Conservation (phyloP, 2,329 filamentous ascomycete genomes). For the Alternaria rosae region DNA sequence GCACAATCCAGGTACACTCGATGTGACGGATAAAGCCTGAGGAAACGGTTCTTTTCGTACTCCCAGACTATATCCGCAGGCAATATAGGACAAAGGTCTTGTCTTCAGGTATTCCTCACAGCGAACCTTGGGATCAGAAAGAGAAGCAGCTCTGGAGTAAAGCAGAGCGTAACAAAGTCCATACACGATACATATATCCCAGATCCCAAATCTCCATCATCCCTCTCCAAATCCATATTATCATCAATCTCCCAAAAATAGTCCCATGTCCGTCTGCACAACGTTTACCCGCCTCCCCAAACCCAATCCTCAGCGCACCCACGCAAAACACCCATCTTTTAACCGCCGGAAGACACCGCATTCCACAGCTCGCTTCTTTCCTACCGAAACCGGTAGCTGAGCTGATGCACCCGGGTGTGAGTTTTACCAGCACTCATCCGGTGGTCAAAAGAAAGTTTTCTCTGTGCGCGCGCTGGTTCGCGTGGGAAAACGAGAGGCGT, state of each 20-base stretch:
- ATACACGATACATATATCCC: not conserved
- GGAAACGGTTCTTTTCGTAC: not conserved
- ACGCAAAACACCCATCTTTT: slow-evolving; percentile 7
- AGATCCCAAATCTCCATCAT: not conserved
- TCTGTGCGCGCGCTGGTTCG: not conserved
- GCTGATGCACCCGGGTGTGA: not conserved
- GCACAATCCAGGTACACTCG: slow-evolving; percentile 50
- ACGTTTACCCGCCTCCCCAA: not conserved
- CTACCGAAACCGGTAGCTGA: slow-evolving; percentile 10
- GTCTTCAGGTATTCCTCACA: not conserved
- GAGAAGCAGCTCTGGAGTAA: not conserved
- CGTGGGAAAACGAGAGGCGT: not conserved
- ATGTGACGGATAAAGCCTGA: slow-evolving; percentile 16
- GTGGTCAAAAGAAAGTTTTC: not conserved
- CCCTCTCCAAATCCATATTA: not conserved
- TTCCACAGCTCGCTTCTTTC: slow-evolving; percentile 6
- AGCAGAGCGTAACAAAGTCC: not conserved
- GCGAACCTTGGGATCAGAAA: not conserved
- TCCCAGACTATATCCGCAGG: not conserved
- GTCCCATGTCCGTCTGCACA: not conserved
- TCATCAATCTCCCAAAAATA: not conserved
- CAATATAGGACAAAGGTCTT: not conserved
- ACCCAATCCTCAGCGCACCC: not conserved
- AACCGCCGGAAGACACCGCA: slow-evolving; percentile 16
- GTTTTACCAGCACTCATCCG: slow-evolving; percentile 10